Conservation (phyloP, 805 yeast genomes). For the Torulaspora franciscae region DNA sequence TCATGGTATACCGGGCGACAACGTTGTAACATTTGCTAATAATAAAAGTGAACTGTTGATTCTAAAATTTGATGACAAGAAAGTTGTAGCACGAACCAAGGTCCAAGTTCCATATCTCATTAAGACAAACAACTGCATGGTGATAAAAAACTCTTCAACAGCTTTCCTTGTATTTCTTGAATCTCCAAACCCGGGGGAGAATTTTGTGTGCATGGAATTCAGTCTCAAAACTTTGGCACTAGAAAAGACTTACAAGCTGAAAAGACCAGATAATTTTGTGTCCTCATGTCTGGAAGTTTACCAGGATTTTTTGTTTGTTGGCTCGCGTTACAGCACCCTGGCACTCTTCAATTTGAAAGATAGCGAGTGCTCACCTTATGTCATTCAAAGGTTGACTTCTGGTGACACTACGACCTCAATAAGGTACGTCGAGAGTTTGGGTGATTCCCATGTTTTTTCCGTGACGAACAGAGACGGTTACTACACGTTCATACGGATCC, state of each 20-base stretch:
- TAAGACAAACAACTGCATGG: constrained; percentile 50
- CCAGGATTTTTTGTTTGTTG: constrained; percentile 47
- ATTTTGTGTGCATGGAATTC: constrained; percentile 43
- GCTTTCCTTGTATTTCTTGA: constrained; percentile 40
- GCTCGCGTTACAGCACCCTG: constrained; percentile 67
- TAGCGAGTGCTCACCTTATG: constrained; percentile 18
- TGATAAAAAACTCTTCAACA: constrained; percentile 16
- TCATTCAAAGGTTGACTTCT: constrained; percentile 45
- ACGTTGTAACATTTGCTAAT: constrained; percentile 36
- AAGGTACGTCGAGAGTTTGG: constrained; percentile 34
- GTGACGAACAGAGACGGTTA: constrained; percentile 65
- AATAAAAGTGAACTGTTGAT: constrained; percentile 42
- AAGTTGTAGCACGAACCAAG: constrained; percentile 19
- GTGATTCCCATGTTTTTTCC: constrained; percentile 32
- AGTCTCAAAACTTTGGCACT: constrained; percentile 29
- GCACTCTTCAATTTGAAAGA: constrained; percentile 46
- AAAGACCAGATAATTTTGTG: constrained; percentile 48
- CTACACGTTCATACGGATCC: constrained; percentile 42
- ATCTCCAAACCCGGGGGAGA: constrained; percentile 62
- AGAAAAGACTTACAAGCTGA: constrained; percentile 19
- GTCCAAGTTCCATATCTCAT: constrained; percentile 32
- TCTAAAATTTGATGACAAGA: constrained; percentile 40
- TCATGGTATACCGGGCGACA: constrained; percentile 38
- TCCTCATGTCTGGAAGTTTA: constrained; percentile 54
- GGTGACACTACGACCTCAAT: constrained; percentile 69